Base-by-base conservation (phyloP, 208 protist species). In the Leishmania amazonensis region DNA sequence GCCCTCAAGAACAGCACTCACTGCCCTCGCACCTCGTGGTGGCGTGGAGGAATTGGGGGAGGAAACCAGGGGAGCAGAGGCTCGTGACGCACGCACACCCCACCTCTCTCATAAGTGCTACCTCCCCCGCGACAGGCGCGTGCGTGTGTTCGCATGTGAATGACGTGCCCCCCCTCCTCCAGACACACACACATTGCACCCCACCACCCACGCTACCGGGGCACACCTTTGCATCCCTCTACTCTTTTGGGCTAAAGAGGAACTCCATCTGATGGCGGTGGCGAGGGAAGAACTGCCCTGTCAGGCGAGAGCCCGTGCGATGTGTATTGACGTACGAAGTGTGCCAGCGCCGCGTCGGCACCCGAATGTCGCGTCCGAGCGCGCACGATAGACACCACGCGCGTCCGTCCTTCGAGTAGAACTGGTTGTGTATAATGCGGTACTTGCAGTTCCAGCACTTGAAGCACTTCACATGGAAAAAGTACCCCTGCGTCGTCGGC, bases 401-500 rank as follows among this genome's bases (percentile, higher is more conserved):
- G 28, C 83, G 85, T 21, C 89, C 90, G 78, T 96, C 93, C 88
- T 96, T 96, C 13, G 93, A 96, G 87, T 96, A 96, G 80, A 98
- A 98, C 79, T 96, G 90, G 78, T 98, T 98, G 89, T 98, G 93
- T 54, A 95, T 90, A 38, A 98, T 90, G 49, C 95, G 89, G 76
- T 91, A 89, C 84, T 94, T 94, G 85, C 95, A 98, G 72, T 91
- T 86, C 88, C 89, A 93, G 76, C 95, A 98, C 84, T 98, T 98
- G 89, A 98, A 98, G 89, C 95, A 98, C 58, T 87, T 84, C 76
- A 95, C 91, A 83, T 98, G 95, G 80, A 98, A 98, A 75, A 98
- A 96, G 87, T 98, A 98, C 53, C 95, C 95, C 84, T 96, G 89
- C 81, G 65, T 73, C 17, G 95, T 98, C 51, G 95, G 95, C 65